Evolutionary conservation across 495 filamentous ascomycete genomes (phyloP).

Genomic region (Penicillium roqueforti): DNA sequence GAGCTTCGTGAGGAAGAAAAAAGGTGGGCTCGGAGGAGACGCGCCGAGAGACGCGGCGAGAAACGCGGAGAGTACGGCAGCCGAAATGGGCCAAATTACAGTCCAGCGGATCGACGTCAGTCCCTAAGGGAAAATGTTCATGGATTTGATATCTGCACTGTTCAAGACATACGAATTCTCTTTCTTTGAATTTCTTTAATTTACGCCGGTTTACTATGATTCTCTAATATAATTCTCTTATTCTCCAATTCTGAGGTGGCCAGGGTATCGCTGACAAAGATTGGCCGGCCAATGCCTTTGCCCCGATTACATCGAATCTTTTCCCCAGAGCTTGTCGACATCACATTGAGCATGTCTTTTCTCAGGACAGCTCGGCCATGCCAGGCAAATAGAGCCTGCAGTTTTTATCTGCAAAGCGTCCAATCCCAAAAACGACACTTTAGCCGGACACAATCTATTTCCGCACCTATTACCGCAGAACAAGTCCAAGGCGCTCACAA

Average conservation of each 20-base stretch:
- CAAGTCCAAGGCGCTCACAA: slow-evolving; percentile 50
- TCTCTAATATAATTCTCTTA: neutral
- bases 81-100: too few species aligned
- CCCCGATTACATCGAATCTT: slow-evolving; percentile 18
- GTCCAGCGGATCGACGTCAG: slow-evolving; percentile 36
- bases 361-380: slow-evolving; percentile 20
- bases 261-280: slow-evolving; percentile 10
- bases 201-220: neutral
- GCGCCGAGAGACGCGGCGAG: slow-evolving; percentile 46
- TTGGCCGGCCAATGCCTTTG: slow-evolving; percentile 29
- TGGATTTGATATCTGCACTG: neutral
- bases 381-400: slow-evolving; percentile 19
- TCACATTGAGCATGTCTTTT: slow-evolving; percentile 24
- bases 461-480: slow-evolving; percentile 25
- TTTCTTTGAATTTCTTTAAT: too few species aligned
- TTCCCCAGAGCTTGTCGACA: slow-evolving; percentile 2
- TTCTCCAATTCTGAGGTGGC: too few species aligned
- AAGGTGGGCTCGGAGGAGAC: slow-evolving; percentile 11
- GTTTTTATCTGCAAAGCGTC: neutral
- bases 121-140: neutral
- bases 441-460: slow-evolving; percentile 18
- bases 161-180: neutral
- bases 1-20: neutral
- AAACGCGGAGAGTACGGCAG: too few species aligned
- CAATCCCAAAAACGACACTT: slow-evolving; percentile 22